Evolutionary conservation across 768 basidiomycete genomes (phyloP).

Genomic region (Polyporus arcularius): DNA sequence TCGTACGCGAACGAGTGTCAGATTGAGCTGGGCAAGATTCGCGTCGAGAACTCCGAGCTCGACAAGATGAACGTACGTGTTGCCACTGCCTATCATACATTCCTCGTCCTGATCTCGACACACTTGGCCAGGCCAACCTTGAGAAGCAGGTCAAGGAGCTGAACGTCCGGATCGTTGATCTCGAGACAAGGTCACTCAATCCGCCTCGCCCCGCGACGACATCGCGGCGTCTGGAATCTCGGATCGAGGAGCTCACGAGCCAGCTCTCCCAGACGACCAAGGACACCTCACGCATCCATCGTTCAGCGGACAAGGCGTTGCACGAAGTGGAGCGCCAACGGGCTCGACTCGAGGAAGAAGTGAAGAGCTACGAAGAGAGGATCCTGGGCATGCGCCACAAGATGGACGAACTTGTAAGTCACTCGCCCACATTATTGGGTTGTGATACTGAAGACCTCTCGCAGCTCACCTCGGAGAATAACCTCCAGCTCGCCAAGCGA

Average conservation of each 20-base stretch:
- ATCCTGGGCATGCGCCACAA: constrained; percentile 55
- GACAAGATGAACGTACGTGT: constrained; percentile 71
- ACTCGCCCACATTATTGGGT: not conserved
- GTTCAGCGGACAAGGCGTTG: constrained; percentile 52
- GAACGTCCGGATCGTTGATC: constrained; percentile 78
- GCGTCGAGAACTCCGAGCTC: constrained; percentile 80
- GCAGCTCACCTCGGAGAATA: constrained; percentile 66
- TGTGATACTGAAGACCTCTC: constrained; percentile 9
- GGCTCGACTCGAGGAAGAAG: constrained; percentile 64
- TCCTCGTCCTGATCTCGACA: not conserved
- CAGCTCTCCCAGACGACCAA: constrained; percentile 56
- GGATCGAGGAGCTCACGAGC: constrained; percentile 71
- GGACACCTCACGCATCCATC: constrained; percentile 40
- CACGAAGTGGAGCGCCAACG: constrained; percentile 66
- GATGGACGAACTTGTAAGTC: constrained; percentile 64
- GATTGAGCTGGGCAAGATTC: constrained; percentile 69
- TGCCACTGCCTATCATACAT: not conserved
- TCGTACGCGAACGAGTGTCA: constrained; percentile 73
- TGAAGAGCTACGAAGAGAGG: constrained; percentile 59
- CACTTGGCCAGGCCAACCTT: constrained; percentile 61
- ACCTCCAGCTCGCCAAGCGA: constrained; percentile 70
- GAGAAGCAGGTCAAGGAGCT: constrained; percentile 87
- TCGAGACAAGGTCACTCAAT: constrained; percentile 77
- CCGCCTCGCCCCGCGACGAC: constrained; percentile 55
- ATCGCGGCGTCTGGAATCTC: constrained; percentile 63